Evolutionary conservation across 305 asterid species (phyloP).

Genomic region (Fraxinus paxiana): DNA sequence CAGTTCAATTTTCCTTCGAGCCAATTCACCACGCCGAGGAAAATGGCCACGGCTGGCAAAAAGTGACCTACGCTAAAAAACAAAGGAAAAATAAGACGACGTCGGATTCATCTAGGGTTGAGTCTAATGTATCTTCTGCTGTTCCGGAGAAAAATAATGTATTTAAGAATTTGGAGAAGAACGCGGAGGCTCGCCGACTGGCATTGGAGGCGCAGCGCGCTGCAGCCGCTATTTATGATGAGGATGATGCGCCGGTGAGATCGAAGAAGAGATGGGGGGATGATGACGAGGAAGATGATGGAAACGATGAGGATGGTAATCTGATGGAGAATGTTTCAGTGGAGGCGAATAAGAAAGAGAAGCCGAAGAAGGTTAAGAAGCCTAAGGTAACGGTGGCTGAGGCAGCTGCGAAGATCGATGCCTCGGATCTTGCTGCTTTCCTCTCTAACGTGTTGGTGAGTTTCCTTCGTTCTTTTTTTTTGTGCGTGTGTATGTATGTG

Average conservation of each 20-base stretch:
- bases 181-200: slow-evolving; percentile 52
- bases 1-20: background rate
- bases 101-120: slow-evolving; percentile 29
- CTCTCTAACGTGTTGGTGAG: slow-evolving; percentile 59
- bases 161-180: slow-evolving; percentile 59
- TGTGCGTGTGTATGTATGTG: background rate
- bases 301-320: slow-evolving; percentile 22
- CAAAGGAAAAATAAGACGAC: slow-evolving; percentile 40
- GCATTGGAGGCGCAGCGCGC: slow-evolving; percentile 47
- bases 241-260: slow-evolving; percentile 30
- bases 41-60: slow-evolving; percentile 68
- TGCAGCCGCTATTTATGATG: slow-evolving; percentile 26
- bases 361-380: slow-evolving; percentile 58
- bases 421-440: slow-evolving; percentile 54
- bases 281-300: slow-evolving; percentile 26
- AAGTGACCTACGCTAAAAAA: slow-evolving; percentile 62
- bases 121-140: slow-evolving; percentile 44
- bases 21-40: slow-evolving; percentile 1
- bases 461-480: no score
- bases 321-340: slow-evolving; percentile 35
- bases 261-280: slow-evolving; percentile 30
- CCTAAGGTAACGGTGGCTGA: slow-evolving; percentile 63
- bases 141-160: slow-evolving; percentile 32
- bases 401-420: slow-evolving; percentile 74
- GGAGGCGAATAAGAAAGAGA: slow-evolving; percentile 52